Evolutionary conservation across 2,329 filamentous ascomycete species (phyloP), one percentile per base, ranked within the genome.

Genomic region (Penicillium sp.): DNA sequence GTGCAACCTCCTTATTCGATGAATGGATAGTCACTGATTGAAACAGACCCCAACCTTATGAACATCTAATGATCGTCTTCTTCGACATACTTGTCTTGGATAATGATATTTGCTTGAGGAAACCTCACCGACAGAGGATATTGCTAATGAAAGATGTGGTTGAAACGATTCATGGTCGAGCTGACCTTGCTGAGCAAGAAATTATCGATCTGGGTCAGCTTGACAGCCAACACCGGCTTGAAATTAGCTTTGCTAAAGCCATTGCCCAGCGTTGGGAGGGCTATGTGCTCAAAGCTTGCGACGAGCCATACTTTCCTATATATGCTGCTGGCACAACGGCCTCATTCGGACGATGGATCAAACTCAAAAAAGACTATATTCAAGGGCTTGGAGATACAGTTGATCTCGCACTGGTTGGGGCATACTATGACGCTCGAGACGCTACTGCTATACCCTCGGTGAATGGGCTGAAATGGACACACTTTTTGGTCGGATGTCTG

Each of bases 311-410:
- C 67, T 90, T 96, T 58, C 77, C 84, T 51, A 64, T 75, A 1
- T 59, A 83, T 81, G 59, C 67, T 58, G 26, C 65, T 65, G 40
- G 62, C 40, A 67, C 51, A 18, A 65, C 64, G 52, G 62, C 43
- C 53, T 67, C 64, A 60, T 42, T 63, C 62, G 74, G 63, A 58
- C 78, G 26, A 77, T 88, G 86, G 68, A 90, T 96, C 66, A 96
- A 96, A 73, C 73, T 96, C 37, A 96, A 96, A 72, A 91, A 91
- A 65, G 90, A 94, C 66, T 96, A 95, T 64, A 83, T 96, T 33
- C 80, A 82, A 23, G 85, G 85, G 2, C 84, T 93, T 67, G 91
- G 91, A 1, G 92, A 95, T 56, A 85, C 91, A 26, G 89, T 89
- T 9, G 92, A 96, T 69, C 90, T 96, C 67, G 87, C 89, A 2